Evolutionary conservation across 805 yeast species (phyloP).

Genomic region (Debaryomyces prosopidis): DNA sequence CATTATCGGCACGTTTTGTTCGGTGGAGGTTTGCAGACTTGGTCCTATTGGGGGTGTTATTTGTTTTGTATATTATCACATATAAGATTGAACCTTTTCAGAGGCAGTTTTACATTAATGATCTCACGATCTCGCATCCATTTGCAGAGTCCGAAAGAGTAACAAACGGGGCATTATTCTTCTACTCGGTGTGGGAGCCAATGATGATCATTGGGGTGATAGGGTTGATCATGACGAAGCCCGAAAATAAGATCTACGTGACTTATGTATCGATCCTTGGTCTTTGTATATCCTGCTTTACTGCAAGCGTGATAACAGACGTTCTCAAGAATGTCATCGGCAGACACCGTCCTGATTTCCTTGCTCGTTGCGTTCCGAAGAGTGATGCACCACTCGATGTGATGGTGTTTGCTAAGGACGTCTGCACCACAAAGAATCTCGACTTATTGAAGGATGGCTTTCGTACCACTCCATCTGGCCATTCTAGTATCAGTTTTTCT

Average conservation of each 20-base stretch:
- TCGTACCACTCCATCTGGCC: slow-evolving; percentile 83
- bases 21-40: slow-evolving; percentile 29
- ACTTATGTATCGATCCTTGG: slow-evolving; percentile 70
- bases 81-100: slow-evolving; percentile 58
- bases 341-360: slow-evolving; percentile 87
- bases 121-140: slow-evolving; percentile 79
- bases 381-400: slow-evolving; percentile 54
- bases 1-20: slow-evolving; percentile 11
- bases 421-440: slow-evolving; percentile 56
- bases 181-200: slow-evolving; percentile 58
- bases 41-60: slow-evolving; percentile 21
- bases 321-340: slow-evolving; percentile 82
- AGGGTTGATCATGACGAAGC: slow-evolving; percentile 46
- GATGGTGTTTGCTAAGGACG: slow-evolving; percentile 61
- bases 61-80: slow-evolving; percentile 21
- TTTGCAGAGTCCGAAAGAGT: slow-evolving; percentile 76
- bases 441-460: slow-evolving; percentile 63
- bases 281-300: slow-evolving; percentile 55
- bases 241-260: slow-evolving; percentile 56
- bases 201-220: slow-evolving; percentile 32
- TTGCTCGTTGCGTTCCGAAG: slow-evolving; percentile 79
- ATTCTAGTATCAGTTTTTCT: slow-evolving; percentile 69
- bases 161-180: slow-evolving; percentile 50
- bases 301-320: slow-evolving; percentile 68
- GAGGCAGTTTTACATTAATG: slow-evolving; percentile 75